Percentiles rank a stretch among this genome's conserved stretches.
phyloP scores from a whole-genome alignment of 495 filamentous ascomycete species.

The Lophiostoma macrostomum region DNA sequence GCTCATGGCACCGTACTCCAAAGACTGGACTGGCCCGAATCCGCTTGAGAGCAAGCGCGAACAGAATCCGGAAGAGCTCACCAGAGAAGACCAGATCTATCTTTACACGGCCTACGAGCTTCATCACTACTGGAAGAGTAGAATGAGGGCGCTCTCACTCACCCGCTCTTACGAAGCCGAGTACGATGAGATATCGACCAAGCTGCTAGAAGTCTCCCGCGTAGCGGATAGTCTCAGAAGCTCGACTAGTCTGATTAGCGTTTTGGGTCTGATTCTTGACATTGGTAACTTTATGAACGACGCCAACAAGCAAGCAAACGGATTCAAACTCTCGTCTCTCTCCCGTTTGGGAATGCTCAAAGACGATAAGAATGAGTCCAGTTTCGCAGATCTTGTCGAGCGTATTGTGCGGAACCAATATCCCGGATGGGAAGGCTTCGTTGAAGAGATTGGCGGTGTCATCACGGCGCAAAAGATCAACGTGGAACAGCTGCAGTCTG shows the following conservation, averaged over 20 bases:
- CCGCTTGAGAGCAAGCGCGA: constrained; percentile 76
- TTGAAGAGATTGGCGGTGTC: constrained; percentile 80
- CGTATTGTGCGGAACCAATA: constrained; percentile 95
- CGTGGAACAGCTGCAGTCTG: constrained; percentile 81
- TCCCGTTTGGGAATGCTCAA: constrained; percentile 95
- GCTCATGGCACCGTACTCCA: constrained; percentile 88
- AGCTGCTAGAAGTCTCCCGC: constrained; percentile 73
- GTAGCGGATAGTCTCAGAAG: constrained; percentile 88
- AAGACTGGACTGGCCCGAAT: constrained; percentile 92
- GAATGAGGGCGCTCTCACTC: constrained; percentile 84
- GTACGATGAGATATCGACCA: constrained; percentile 83
- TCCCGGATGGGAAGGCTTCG: constrained; percentile 88
- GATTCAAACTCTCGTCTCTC: constrained; percentile 97
- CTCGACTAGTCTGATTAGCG: constrained; percentile 89
- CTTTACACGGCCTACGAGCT: constrained; percentile 90
- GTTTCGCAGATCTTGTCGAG: constrained; percentile 94
- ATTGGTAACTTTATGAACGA: constrained; percentile 99
- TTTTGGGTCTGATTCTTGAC: constrained; percentile 91
- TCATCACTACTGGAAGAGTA: constrained; percentile 97
- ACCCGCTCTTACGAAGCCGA: constrained; percentile 84
- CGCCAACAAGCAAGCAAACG: constrained; percentile 93
- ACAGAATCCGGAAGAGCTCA: constrained; percentile 83
- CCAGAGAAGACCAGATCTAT: constrained; percentile 92
- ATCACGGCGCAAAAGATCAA: constrained; percentile 86
- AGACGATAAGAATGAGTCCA: constrained; percentile 96